phyloP scores from a whole-genome alignment of 768 basidiomycete species.

The Mycena polygramma region DNA sequence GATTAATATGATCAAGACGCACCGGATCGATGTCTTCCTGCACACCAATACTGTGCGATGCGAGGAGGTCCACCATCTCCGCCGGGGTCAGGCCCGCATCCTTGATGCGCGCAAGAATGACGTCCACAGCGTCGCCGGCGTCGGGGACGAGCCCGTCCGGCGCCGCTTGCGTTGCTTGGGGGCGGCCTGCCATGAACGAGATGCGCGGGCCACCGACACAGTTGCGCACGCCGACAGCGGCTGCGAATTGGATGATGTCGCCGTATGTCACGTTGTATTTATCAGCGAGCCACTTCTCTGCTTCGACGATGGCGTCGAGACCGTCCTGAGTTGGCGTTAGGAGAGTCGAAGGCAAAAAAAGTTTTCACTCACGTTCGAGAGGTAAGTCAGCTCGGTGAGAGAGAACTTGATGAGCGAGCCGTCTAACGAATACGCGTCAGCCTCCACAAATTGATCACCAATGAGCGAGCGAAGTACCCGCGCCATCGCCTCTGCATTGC shows the following conservation, averaged over 20 bases:
- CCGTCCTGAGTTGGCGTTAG: slow-evolving; percentile 5
- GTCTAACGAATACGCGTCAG: slow-evolving; percentile 1
- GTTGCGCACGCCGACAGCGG: slow-evolving; percentile 44
- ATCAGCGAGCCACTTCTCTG: slow-evolving; percentile 16
- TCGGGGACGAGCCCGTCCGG: slow-evolving; percentile 27
- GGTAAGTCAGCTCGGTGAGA: slow-evolving; percentile 19
- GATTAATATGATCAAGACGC: background rate
- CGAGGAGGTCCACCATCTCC: slow-evolving; percentile 37
- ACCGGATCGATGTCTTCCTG: slow-evolving; percentile 36
- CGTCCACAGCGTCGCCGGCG: slow-evolving; percentile 29
- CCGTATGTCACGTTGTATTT: slow-evolving; percentile 29
- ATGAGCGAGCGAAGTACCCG: background rate
- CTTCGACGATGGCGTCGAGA: slow-evolving; percentile 23
- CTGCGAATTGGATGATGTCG: slow-evolving; percentile 50
- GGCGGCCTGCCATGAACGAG: slow-evolving; percentile 41
- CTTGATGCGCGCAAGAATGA: slow-evolving; percentile 17
- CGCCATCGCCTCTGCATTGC: slow-evolving; percentile 24
- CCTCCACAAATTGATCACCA: background rate
- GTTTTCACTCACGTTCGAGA: slow-evolving; percentile 11
- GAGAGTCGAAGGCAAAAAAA: background rate
- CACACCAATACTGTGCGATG: slow-evolving; percentile 35
- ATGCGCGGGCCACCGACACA: slow-evolving; percentile 46
- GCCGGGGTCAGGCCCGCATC: slow-evolving; percentile 33
- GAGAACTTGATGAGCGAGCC: slow-evolving; percentile 32
- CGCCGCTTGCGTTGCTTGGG: slow-evolving; percentile 26